Conservation (phyloP, 2,329 filamentous ascomycete genomes). For the Cercospora sp. region DNA sequence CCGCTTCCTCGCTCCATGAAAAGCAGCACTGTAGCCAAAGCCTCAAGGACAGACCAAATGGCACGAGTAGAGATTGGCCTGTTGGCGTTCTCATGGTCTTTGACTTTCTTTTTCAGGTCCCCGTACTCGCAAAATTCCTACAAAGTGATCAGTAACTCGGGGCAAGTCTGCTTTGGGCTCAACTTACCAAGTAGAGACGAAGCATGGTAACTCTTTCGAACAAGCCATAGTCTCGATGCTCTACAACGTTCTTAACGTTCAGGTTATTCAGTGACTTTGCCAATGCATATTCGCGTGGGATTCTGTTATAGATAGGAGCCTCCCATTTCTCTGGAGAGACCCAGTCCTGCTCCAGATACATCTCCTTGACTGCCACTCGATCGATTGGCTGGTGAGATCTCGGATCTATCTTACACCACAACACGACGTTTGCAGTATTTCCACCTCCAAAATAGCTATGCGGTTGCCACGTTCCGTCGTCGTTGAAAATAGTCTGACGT, state of each 20-base stretch:
- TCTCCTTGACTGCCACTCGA: not conserved
- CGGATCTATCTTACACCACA: not conserved
- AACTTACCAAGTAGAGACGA: not conserved
- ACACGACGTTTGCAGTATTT: not conserved
- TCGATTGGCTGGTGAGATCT: not conserved
- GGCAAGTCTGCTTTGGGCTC: not conserved
- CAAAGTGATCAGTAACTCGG: not conserved
- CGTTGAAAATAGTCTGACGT: not conserved
- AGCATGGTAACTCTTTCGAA: not conserved
- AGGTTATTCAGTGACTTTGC: not conserved
- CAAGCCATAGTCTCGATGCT: not conserved
- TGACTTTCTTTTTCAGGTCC: not conserved
- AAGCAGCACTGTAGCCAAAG: not conserved
- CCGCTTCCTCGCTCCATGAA: conserved; percentile 13
- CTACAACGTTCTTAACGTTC: not conserved
- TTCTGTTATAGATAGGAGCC: not conserved
- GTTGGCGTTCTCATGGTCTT: not conserved
- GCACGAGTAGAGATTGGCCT: not conserved
- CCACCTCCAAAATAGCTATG: not conserved
- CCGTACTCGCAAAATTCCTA: not conserved
- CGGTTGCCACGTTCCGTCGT: not conserved
- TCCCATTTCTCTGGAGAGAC: not conserved
- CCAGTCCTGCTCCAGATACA: not conserved
- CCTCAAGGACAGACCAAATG: not conserved
- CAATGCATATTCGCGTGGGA: not conserved